A percentile compares a stretch with the other conserved stretches of the same genome.
phyloP scores from a whole-genome alignment of 257 asterid genomes.

The Solanum peruvianum region DNA sequence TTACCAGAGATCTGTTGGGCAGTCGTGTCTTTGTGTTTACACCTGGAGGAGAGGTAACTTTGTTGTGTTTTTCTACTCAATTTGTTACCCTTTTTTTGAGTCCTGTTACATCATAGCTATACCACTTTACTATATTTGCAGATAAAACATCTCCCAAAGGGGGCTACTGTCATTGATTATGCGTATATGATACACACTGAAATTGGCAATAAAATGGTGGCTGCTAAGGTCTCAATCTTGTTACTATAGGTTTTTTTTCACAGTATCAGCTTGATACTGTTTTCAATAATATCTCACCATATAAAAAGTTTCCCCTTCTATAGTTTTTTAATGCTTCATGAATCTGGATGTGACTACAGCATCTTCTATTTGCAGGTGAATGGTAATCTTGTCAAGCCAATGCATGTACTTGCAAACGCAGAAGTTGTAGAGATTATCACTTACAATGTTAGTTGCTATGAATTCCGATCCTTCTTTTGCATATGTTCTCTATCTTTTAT shows the following conservation, averaged over 20 bases:
- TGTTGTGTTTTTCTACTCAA: not conserved
- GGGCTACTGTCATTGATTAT: slow-evolving; percentile 75
- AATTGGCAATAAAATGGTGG: slow-evolving; percentile 90
- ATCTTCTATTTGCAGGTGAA: slow-evolving; percentile 54
- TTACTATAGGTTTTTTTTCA: not conserved
- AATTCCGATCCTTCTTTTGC: not conserved
- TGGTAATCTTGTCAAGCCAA: slow-evolving; percentile 79
- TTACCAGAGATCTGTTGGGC: slow-evolving; percentile 84
- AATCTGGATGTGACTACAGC: not conserved
- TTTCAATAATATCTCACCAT: not conserved
- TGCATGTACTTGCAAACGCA: slow-evolving; percentile 71
- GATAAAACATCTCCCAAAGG: slow-evolving; percentile 83
- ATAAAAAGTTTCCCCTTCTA: not conserved
- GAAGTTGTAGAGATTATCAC: slow-evolving; percentile 86
- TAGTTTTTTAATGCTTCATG: not conserved
- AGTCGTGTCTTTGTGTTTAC: slow-evolving; percentile 95
- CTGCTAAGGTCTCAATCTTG: slow-evolving; percentile 56
- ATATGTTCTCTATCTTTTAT: not conserved
- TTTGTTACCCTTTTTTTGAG: not conserved
- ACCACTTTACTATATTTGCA: slow-evolving; percentile 9
- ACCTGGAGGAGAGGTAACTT: slow-evolving; percentile 80
- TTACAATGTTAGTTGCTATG: slow-evolving; percentile 51
- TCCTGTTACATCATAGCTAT: not conserved
- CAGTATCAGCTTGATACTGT: no score
- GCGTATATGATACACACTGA: slow-evolving; percentile 90